Conservation (phyloP, 75 land plant genomes). For the Selaginella tamariscina region DNA sequence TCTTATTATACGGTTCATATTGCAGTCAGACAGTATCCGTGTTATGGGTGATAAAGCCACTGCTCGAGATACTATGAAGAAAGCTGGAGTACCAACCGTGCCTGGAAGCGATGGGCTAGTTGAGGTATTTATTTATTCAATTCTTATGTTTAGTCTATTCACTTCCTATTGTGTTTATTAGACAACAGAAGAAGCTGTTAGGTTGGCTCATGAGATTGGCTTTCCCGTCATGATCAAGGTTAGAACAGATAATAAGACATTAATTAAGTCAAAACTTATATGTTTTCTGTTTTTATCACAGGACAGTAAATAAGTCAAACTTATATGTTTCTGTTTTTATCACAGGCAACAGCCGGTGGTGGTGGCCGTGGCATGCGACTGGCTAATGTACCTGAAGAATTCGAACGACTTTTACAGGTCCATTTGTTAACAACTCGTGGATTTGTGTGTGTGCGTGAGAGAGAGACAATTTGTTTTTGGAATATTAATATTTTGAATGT, state of each 20-base stretch:
- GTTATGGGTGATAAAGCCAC: conserved; percentile 94
- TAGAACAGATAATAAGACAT: neutral
- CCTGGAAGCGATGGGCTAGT: conserved; percentile 91
- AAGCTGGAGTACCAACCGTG: conserved; percentile 91
- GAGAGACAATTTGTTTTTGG: too few species aligned
- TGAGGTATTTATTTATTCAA: conserved; percentile 31
- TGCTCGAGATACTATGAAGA: conserved; percentile 87
- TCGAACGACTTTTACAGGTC: conserved; percentile 83
- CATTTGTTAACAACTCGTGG: neutral
- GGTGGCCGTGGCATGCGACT: conserved; percentile 99
- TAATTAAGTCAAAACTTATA: too few species aligned
- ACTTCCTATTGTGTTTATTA: conserved; percentile 5
- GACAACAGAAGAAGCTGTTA: conserved; percentile 81
- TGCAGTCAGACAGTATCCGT: conserved; percentile 84
- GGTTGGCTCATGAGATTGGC: conserved; percentile 73
- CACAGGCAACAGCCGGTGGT: conserved; percentile 97
- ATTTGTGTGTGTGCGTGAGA: neutral
- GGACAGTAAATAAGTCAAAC: neutral
- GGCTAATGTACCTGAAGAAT: conserved; percentile 78
- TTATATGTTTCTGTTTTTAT: neutral
- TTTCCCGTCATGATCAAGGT: conserved; percentile 97
- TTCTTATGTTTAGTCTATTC: neutral
- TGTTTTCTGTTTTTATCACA: neutral
- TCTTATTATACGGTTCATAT: conserved; percentile 4
- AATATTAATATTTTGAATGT: neutral